A percentile compares a stretch with the other conserved stretches of the same genome.
phyloP scores from a whole-genome alignment of 495 filamentous ascomycete species.

The Xylaria scruposa region DNA sequence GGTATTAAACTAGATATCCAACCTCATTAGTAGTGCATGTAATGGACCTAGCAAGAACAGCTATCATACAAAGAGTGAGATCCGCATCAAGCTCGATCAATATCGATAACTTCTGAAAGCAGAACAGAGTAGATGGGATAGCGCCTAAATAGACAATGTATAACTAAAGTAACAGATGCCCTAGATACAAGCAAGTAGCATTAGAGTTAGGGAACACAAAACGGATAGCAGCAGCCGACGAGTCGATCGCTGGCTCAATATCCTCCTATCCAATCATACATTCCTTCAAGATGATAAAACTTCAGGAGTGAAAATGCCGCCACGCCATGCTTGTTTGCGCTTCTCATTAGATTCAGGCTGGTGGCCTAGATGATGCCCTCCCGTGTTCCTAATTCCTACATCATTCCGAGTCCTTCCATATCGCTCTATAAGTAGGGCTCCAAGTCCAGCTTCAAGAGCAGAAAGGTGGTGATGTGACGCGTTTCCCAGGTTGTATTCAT shows the following conservation, averaged over 20 bases:
- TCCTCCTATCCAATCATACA: background rate
- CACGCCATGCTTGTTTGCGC: background rate
- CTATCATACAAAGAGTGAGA: slow-evolving; percentile 13
- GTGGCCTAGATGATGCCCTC: background rate
- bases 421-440: slow-evolving; percentile 27
- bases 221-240: slow-evolving; percentile 4
- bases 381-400: background rate
- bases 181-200: slow-evolving; percentile 3
- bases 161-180: background rate
- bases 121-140: background rate
- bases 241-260: background rate
- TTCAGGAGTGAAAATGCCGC: background rate
- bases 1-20: background rate
- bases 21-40: background rate
- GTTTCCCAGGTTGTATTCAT: background rate
- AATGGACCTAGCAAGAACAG: slow-evolving; percentile 7
- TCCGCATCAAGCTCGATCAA: background rate
- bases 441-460: slow-evolving; percentile 29
- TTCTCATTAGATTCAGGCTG: slow-evolving; percentile 4
- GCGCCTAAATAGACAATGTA: background rate
- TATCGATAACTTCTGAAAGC: background rate
- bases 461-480: slow-evolving; percentile 15
- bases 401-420: background rate
- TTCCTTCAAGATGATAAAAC: background rate
- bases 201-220: background rate